These are phyloP conservation scores for Lactarius pseudohatsudake DNA, from an alignment of 768 basidiomycete species.

Conservation along the genomic window DNA sequence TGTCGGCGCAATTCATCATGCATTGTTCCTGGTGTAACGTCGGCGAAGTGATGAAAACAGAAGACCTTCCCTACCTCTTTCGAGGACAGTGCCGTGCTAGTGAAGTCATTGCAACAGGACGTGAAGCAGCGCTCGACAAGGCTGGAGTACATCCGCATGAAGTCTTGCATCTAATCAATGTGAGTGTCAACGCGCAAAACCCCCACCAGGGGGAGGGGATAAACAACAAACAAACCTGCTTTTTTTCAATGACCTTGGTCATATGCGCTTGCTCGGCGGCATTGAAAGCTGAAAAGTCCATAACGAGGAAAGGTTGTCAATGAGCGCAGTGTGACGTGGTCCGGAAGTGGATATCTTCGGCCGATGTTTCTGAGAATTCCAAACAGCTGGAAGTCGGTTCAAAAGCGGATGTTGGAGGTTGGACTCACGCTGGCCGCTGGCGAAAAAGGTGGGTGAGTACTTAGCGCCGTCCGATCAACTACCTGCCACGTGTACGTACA, in stretches of 20 bases:
- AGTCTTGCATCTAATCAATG: conserved; percentile 89
- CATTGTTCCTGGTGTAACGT: conserved; percentile 67
- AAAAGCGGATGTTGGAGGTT: not conserved
- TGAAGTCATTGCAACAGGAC: conserved; percentile 94
- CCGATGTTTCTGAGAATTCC: not conserved
- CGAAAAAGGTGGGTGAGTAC: not conserved
- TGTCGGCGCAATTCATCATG: conserved; percentile 92
- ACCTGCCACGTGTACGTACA: not conserved
- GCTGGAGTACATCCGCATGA: conserved; percentile 90
- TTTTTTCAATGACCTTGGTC: conserved; percentile 92
- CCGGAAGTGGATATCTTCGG: not conserved
- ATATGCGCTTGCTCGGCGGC: conserved; percentile 94
- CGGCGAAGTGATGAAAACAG: conserved; percentile 12
- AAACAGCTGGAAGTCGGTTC: not conserved
- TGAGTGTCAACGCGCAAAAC: conserved; percentile 10
- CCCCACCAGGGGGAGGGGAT: not conserved
- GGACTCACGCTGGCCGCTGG: conserved; percentile 12
- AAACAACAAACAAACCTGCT: conserved; percentile 62
- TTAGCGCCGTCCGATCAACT: not conserved
- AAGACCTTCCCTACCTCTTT: conserved; percentile 67
- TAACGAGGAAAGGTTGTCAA: conserved; percentile 36
- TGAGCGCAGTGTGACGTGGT: conserved; percentile 17
- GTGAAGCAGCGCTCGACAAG: conserved; percentile 96
- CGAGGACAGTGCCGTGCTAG: conserved; percentile 86
- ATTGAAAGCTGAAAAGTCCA: conserved; percentile 94